These are phyloP conservation scores for Septoria linicola DNA, from an alignment of 2,329 filamentous ascomycete species.

Conservation along the genomic window DNA sequence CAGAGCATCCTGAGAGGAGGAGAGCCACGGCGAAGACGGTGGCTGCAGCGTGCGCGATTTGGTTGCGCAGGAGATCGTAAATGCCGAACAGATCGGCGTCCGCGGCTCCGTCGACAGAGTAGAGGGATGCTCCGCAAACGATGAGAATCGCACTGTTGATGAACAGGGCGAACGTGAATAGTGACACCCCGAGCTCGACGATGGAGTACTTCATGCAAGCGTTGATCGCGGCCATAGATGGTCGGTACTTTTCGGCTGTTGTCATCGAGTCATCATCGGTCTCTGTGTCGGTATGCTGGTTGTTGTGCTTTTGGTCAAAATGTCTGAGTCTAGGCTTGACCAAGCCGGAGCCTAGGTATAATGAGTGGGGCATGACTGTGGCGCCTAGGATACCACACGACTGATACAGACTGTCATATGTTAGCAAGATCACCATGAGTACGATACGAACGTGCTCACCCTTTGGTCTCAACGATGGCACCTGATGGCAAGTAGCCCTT, in stretches of 20 bases:
- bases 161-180: conserved; percentile 46
- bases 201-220: conserved; percentile 44
- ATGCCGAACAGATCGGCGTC: conserved; percentile 81
- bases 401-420: conserved; percentile 56
- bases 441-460: conserved; percentile 36
- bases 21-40: conserved; percentile 82
- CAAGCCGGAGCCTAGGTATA: conserved; percentile 68
- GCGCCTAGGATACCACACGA: conserved; percentile 75
- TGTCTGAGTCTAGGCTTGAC: conserved; percentile 65
- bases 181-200: conserved; percentile 41
- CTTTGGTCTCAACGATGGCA: conserved; percentile 58
- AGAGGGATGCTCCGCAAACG: conserved; percentile 70
- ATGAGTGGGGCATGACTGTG: conserved; percentile 69
- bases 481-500: conserved; percentile 63
- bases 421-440: not conserved
- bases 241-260: conserved; percentile 38
- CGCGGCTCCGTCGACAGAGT: conserved; percentile 56
- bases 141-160: conserved; percentile 47
- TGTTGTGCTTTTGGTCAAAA: conserved; percentile 60
- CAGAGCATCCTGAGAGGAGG: conserved; percentile 74
- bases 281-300: conserved; percentile 41
- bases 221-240: conserved; percentile 41
- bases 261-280: conserved; percentile 30
- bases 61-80: conserved; percentile 66
- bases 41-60: conserved; percentile 72